Evolutionary conservation across 2,329 filamentous ascomycete genomes (phyloP).

Genomic region (Ophiostoma quercus): DNA sequence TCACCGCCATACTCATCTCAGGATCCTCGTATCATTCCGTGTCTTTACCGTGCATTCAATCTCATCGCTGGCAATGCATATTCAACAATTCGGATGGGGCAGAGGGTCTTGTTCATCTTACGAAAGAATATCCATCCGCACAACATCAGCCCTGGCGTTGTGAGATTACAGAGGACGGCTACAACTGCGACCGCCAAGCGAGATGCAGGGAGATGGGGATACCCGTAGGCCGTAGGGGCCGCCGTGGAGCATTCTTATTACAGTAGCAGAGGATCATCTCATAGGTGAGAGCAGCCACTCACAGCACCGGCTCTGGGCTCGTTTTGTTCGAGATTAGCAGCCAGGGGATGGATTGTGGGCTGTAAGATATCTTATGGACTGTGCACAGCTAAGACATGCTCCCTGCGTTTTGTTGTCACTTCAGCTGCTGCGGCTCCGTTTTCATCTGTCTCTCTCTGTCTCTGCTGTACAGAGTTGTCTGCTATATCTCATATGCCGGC

Average conservation of each 20-base stretch:
- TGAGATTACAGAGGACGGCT: neutral
- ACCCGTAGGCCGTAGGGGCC: neutral
- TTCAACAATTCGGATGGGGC: conserved; percentile 1
- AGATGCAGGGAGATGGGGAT: conserved; percentile 7
- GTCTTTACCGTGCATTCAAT: neutral
- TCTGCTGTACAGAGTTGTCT: too few species aligned
- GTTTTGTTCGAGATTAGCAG: neutral
- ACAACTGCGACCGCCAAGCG: conserved; percentile 1
- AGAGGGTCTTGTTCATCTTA: conserved; percentile 6
- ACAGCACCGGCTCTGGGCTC: neutral
- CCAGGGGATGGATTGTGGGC: neutral
- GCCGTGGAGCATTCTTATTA: neutral
- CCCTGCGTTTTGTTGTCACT: neutral
- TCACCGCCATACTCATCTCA: neutral
- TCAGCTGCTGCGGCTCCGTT: neutral
- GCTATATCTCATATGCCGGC: neutral
- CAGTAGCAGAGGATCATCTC: neutral
- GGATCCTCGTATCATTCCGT: neutral
- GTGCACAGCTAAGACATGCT: neutral
- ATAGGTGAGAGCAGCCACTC: neutral
- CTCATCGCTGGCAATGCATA: neutral
- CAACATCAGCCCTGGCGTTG: neutral
- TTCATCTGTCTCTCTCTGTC: neutral
- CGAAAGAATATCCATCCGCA: conserved; percentile 3
- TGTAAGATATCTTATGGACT: neutral